Conservation (phyloP, 805 yeast species). For the Suhomyces emberorum region DNA sequence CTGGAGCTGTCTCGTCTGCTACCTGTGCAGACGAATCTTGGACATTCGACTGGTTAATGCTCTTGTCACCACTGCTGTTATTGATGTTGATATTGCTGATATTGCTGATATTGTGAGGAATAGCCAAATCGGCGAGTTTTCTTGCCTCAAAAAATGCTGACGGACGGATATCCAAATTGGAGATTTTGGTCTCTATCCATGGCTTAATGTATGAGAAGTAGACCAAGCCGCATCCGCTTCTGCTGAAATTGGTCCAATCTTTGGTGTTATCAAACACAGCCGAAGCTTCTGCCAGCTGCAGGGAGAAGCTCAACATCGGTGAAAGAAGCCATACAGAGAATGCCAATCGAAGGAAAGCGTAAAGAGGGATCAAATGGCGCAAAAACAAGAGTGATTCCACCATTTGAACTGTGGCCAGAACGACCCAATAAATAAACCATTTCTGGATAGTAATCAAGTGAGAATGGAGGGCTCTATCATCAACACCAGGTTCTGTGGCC, state of each 20-base stretch:
- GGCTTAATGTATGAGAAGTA: conserved; percentile 28
- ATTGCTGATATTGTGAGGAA: no score
- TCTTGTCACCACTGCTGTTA: neutral
- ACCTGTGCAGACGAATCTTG: neutral
- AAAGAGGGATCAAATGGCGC: conserved; percentile 53
- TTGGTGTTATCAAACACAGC: conserved; percentile 9
- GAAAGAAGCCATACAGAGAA: conserved; percentile 60
- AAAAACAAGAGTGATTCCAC: conserved; percentile 45
- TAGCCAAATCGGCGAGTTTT: neutral
- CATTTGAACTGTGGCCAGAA: conserved; percentile 41
- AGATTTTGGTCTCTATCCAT: conserved; percentile 19
- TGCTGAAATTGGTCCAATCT: conserved; percentile 27
- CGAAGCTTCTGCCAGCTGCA: neutral
- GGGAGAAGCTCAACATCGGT: conserved; percentile 29
- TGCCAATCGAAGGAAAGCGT: conserved; percentile 44
- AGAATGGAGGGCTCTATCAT: conserved; percentile 13
- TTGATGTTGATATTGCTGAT: neutral
- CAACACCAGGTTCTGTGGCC: conserved; percentile 8
- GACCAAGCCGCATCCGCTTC: conserved; percentile 32
- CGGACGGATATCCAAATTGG: neutral
- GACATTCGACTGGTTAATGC: neutral
- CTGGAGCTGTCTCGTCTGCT: neutral
- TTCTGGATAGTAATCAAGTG: conserved; percentile 32
- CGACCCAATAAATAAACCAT: conserved; percentile 62
- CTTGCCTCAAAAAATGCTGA: neutral